These are phyloP conservation scores for Scheffersomyces titani DNA, from an alignment of 1,139 yeast species.

Conservation along the genomic window DNA sequence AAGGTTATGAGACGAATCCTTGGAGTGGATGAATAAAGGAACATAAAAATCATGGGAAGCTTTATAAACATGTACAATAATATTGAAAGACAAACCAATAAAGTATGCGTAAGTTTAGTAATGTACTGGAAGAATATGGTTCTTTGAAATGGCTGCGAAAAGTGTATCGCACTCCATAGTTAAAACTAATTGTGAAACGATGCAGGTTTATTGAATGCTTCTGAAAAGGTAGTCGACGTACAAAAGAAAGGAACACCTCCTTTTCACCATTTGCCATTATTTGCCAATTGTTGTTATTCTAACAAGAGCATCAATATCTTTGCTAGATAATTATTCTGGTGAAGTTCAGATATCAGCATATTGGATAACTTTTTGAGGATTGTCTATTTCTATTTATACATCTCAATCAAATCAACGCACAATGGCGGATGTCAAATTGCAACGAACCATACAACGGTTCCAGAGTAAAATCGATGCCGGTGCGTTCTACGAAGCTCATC, in stretches of 20 bases:
- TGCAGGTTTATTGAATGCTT: not conserved
- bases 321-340: not conserved
- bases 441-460: constrained; percentile 64
- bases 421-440: constrained; percentile 44
- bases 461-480: constrained; percentile 70
- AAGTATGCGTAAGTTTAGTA: too few relatives aligned
- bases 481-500: constrained; percentile 92
- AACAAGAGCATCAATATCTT: not conserved
- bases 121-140: too few relatives aligned
- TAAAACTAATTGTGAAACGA: not conserved
- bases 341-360: not conserved
- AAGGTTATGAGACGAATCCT: not conserved
- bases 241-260: not conserved
- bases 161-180: not conserved
- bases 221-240: not conserved
- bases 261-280: not conserved
- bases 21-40: not conserved
- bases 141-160: not conserved
- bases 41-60: too few relatives aligned
- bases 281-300: not conserved
- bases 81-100: not conserved
- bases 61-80: not conserved
- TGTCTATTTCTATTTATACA: not conserved
- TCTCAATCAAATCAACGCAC: not conserved
- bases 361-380: not conserved